These are phyloP conservation scores for Camelina sativa DNA, from an alignment of 345 rosid species.

Conservation along the genomic window DNA sequence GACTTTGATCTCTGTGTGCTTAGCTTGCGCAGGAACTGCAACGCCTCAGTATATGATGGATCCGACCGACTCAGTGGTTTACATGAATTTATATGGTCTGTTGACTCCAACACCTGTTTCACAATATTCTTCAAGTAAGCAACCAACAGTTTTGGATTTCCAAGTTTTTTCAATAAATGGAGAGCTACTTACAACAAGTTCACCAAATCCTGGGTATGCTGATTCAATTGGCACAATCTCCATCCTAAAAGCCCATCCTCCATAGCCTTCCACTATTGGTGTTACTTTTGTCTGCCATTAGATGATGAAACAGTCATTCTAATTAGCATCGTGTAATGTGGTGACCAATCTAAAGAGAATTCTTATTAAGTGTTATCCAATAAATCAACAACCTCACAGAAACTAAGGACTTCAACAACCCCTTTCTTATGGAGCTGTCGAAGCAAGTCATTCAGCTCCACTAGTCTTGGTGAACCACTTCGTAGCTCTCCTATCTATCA, in stretches of 20 bases:
- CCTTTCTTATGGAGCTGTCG: slow-evolving; percentile 84
- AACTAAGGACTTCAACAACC: slow-evolving; percentile 83
- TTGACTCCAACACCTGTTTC: slow-evolving; percentile 86
- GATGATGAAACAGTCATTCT: slow-evolving; percentile 11
- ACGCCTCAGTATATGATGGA: slow-evolving; percentile 77
- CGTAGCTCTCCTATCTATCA: slow-evolving; percentile 87
- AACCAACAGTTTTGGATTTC: background rate
- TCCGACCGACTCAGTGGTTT: slow-evolving; percentile 82
- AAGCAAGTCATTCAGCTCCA: slow-evolving; percentile 82
- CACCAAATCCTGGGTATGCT: slow-evolving; percentile 98
- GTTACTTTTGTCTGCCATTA: slow-evolving; percentile 97
- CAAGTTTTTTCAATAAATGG: background rate
- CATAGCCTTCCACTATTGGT: slow-evolving; percentile 96
- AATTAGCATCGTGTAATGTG: slow-evolving; percentile 1
- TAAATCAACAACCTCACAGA: slow-evolving; percentile 75
- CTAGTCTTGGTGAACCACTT: slow-evolving; percentile 89
- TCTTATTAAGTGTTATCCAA: background rate
- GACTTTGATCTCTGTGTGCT: slow-evolving; percentile 50
- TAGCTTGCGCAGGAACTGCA: slow-evolving; percentile 71
- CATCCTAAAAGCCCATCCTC: slow-evolving; percentile 97
- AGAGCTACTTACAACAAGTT: slow-evolving; percentile 75
- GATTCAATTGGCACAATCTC: slow-evolving; percentile 97
- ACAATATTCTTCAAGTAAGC: background rate
- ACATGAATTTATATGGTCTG: slow-evolving; percentile 97
- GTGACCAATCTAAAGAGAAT: slow-evolving; percentile 12